phyloP scores from a whole-genome alignment of 176 grass and related monocot species.

The Carex parvula region DNA sequence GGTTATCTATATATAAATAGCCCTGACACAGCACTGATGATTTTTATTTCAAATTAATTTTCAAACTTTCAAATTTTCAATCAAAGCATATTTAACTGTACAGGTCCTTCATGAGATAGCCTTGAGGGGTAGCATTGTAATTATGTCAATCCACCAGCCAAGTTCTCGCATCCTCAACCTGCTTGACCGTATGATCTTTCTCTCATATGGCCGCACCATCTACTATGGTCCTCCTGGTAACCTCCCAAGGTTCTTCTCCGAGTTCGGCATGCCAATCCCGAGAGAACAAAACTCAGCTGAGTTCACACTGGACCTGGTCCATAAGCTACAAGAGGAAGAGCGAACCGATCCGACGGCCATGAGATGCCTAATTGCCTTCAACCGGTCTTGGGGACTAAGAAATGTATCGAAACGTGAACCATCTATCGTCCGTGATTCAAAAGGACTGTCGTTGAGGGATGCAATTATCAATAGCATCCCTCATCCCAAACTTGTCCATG shows the following conservation, averaged over 20 bases:
- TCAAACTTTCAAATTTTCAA: not conserved
- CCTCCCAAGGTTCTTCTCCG: not conserved
- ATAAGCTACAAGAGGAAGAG: not conserved
- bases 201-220: conserved; percentile 39
- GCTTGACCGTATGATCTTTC: conserved; percentile 68
- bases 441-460: not conserved
- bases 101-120: conserved; percentile 47
- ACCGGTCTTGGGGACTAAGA: not conserved
- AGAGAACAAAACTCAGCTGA: not conserved
- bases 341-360: not conserved
- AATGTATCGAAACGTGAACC: not conserved
- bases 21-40: not conserved
- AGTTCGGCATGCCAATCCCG: not conserved
- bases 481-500: not conserved
- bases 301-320: conserved; percentile 18
- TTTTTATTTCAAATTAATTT: not conserved
- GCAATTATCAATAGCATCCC: not conserved
- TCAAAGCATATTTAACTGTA: not conserved
- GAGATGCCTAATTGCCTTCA: not conserved
- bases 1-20: not conserved
- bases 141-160: conserved; percentile 93
- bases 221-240: not conserved
- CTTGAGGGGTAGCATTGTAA: conserved; percentile 60
- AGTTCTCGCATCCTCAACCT: conserved; percentile 86
- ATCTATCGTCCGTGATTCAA: not conserved